Evolutionary conservation across 108 stramenopile species (phyloP), one percentile per base, ranked within the genome.

Genomic region (Mediolabrus comicus): DNA sequence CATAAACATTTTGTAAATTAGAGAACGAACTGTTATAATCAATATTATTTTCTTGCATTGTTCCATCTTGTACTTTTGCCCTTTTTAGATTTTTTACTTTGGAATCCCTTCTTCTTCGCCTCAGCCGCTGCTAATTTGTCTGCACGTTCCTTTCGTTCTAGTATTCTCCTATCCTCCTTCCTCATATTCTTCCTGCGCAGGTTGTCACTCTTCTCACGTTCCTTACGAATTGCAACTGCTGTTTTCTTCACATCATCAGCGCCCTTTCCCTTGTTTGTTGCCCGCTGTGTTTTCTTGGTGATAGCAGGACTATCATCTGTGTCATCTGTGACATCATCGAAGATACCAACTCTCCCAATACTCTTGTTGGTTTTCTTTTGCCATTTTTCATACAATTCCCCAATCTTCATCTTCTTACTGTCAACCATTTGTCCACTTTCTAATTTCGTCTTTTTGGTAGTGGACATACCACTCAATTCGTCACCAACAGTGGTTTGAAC

Each of bases 331-430:
- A 85, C 75, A 59, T 86, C 87, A 81, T 96, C 95, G 79, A 96
- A 93, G 0, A 96, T 86, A 67, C 95, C 92, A 25, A 68, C 84
- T 28, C 95, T 71, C 10, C 95, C 93, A 66, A 97, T 81, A 41
- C 91, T 91, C 11, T 87, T 86, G 62, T 94, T 95, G 25, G 96
- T 95, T 74, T 92, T 94, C 87, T 96, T 95, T 57, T 96, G 92
- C 98, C 98, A 98, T 68, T 96, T 97, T 30, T 90, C 88, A 79
- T 97, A 98, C 8, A 98, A 73, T 63, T 97, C 97, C 1, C 98
- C 98, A 19, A 96, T 83, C 73, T 97, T 97, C 55, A 93, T 60
- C 66, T 92, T 96, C 67, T 97, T 94, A 24, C 79, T 90, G 71
- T 96, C 94, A 17, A 91, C 88, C 25, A 91, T 52, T 59, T 87